Evolutionary conservation across 192 early-diverging fungal genomes (phyloP).

Genomic region (Backusella parvicylindrica): DNA sequence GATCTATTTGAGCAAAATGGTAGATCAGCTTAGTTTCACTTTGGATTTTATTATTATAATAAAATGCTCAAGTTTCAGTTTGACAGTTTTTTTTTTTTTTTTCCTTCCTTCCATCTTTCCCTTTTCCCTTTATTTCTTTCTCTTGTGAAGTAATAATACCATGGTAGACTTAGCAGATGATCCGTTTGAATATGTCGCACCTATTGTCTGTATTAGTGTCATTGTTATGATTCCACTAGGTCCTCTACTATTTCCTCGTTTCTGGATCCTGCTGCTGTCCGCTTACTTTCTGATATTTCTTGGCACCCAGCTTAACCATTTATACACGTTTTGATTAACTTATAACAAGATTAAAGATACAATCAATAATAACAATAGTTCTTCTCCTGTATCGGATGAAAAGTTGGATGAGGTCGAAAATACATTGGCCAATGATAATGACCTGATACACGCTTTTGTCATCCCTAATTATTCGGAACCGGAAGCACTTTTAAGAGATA

Average conservation of each 20-base stretch:
- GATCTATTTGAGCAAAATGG: neutral
- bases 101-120: neutral
- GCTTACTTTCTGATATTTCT: slow-evolving; percentile 41
- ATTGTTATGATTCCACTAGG: slow-evolving; percentile 35
- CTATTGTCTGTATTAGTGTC: slow-evolving; percentile 31
- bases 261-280: slow-evolving; percentile 40
- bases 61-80: neutral
- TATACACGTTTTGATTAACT: slow-evolving; percentile 43
- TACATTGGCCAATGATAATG: neutral
- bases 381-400: neutral
- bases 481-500: slow-evolving; percentile 61
- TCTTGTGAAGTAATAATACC: neutral
- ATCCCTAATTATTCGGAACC: slow-evolving; percentile 72
- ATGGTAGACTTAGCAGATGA: neutral
- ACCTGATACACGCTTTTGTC: slow-evolving; percentile 37
- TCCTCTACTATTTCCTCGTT: slow-evolving; percentile 38
- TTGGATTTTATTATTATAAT: neutral
- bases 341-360: slow-evolving; percentile 38
- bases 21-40: neutral
- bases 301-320: slow-evolving; percentile 42
- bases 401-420: neutral
- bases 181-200: slow-evolving; percentile 43
- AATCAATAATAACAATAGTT: slow-evolving; percentile 9
- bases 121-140: no score
- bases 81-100: neutral